A percentile compares a stretch with the other conserved stretches of the same genome.
phyloP scores from a whole-genome alignment of 1,139 yeast genomes.

The Hyphopichia fennica region DNA sequence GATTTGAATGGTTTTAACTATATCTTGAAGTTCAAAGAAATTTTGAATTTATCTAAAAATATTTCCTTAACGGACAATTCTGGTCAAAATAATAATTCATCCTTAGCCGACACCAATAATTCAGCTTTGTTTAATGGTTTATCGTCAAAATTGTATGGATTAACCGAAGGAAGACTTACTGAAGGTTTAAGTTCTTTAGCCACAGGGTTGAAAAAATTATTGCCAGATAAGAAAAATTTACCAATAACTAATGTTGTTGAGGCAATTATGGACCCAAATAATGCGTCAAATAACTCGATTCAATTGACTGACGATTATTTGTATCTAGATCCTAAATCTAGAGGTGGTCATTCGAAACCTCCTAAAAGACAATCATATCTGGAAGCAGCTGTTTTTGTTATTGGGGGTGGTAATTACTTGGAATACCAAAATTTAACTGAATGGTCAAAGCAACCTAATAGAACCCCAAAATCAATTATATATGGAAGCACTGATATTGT shows the following conservation, averaged over 20 bases:
- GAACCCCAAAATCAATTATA: conserved; percentile 51
- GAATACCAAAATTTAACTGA: conserved; percentile 94
- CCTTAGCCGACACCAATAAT: conserved; percentile 21
- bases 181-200: conserved; percentile 86
- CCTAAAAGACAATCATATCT: conserved; percentile 82
- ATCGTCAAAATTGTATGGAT: conserved; percentile 73
- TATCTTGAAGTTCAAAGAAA: conserved; percentile 77
- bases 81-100: conserved; percentile 16
- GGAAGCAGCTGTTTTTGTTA: conserved; percentile 84
- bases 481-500: conserved; percentile 87
- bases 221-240: conserved; percentile 84
- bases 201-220: conserved; percentile 79
- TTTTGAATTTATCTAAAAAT: conserved; percentile 64
- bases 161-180: conserved; percentile 77
- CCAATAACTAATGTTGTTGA: conserved; percentile 91
- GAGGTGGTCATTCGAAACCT: conserved; percentile 88
- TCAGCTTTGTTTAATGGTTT: conserved; percentile 76
- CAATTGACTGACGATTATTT: conserved; percentile 84
- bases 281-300: conserved; percentile 59
- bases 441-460: conserved; percentile 56
- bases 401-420: conserved; percentile 94
- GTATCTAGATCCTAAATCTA: conserved; percentile 84
- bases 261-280: conserved; percentile 81
- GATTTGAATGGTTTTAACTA: conserved; percentile 68
- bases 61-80: conserved; percentile 19